A percentile compares a stretch with the other conserved stretches of the same genome.
phyloP scores from a whole-genome alignment of 768 basidiomycete genomes.

The Tulasnella sp. region DNA sequence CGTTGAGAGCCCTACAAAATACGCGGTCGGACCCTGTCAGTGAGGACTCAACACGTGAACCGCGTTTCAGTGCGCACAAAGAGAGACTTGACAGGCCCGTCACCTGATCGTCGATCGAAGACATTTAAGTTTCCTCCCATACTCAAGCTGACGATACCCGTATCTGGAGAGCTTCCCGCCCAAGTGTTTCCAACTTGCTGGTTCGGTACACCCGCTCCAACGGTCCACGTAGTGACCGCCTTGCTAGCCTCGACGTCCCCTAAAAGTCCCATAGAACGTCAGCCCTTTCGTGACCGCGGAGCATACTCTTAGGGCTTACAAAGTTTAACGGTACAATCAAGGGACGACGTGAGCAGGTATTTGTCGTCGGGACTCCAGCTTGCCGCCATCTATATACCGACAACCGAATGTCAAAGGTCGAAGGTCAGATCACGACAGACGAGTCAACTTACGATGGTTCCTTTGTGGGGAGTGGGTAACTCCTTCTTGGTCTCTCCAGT shows the following conservation, averaged over 20 bases:
- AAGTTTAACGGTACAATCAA: slow-evolving; percentile 78
- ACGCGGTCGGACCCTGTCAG: not conserved
- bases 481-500: slow-evolving; percentile 71
- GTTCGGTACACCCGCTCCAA: slow-evolving; percentile 63
- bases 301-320: slow-evolving; percentile 44
- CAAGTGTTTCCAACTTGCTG: slow-evolving; percentile 91
- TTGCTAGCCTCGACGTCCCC: slow-evolving; percentile 78
- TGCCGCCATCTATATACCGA: slow-evolving; percentile 35
- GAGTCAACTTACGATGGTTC: slow-evolving; percentile 54
- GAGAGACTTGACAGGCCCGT: slow-evolving; percentile 53
- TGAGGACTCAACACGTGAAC: not conserved
- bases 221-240: slow-evolving; percentile 55
- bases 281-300: not conserved
- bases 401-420: not conserved
- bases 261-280: slow-evolving; percentile 27
- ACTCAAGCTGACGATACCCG: slow-evolving; percentile 72
- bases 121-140: slow-evolving; percentile 74
- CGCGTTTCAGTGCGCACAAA: slow-evolving; percentile 39
- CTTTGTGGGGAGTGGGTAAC: slow-evolving; percentile 63
- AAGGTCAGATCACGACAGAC: not conserved
- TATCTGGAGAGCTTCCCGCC: slow-evolving; percentile 42
- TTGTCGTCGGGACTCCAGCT: slow-evolving; percentile 72
- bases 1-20: slow-evolving; percentile 64
- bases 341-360: slow-evolving; percentile 69
- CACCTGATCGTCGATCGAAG: slow-evolving; percentile 63